Percentiles rank a stretch among this genome's conserved stretches.
Evolutionary conservation across 75 land plant species (phyloP).

Genomic region (Adiantum capillusveneris): DNA sequence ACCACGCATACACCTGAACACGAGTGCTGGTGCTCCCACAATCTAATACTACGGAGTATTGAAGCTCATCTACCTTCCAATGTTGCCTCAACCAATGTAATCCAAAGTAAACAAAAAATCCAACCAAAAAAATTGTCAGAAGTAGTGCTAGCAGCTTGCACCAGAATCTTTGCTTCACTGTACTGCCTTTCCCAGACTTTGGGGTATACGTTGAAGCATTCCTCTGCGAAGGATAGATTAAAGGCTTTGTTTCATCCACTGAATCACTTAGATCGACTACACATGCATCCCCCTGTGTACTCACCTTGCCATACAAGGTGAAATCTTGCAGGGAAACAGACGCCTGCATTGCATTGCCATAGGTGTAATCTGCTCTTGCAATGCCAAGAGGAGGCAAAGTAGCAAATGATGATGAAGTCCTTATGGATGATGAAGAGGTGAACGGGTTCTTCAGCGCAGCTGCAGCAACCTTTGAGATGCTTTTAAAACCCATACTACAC

Average conservation of each 20-base stretch:
- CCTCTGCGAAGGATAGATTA: constrained; percentile 7
- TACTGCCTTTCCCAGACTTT: constrained; percentile 53
- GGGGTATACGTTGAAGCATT: constrained; percentile 11
- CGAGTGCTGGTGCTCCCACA: constrained; percentile 96
- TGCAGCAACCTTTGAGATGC: not conserved
- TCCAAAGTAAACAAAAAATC: constrained; percentile 25
- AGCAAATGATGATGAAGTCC: not conserved
- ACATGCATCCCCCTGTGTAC: constrained; percentile 25
- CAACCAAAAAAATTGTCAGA: constrained; percentile 12
- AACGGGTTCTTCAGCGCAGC: not conserved
- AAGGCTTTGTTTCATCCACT: constrained; percentile 12
- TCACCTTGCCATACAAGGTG: constrained; percentile 30
- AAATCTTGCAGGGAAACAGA: constrained; percentile 62
- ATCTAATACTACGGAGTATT: constrained; percentile 82
- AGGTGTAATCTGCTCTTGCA: constrained; percentile 3
- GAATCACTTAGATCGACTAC: constrained; percentile 10
- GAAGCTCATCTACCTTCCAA: constrained; percentile 34
- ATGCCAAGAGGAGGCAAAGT: not conserved
- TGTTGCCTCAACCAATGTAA: constrained; percentile 23
- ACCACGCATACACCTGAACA: constrained; percentile 78
- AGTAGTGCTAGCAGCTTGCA: constrained; percentile 24
- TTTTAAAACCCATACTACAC: not conserved
- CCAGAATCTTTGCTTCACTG: constrained; percentile 9
- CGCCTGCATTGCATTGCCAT: constrained; percentile 17
- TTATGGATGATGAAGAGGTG: not conserved